Evolutionary conservation across 106 monocot species (phyloP).

Genomic region (Agapanthus africanus): DNA sequence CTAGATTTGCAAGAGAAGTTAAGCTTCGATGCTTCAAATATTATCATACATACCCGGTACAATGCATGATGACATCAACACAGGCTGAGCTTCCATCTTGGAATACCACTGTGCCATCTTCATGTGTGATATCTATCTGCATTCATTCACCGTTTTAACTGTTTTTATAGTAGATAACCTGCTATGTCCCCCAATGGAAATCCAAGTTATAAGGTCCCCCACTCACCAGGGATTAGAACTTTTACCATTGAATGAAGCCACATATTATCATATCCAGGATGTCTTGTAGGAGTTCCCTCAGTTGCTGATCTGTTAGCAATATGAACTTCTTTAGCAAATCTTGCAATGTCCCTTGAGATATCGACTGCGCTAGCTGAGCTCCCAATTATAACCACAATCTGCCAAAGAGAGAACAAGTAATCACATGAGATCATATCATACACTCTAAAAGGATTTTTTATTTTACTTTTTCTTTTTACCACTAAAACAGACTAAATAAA

Average conservation of each 20-base stretch:
- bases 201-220: background rate
- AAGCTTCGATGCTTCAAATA: background rate
- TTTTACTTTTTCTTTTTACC: no score
- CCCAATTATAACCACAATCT: slow-evolving; percentile 90
- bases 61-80: slow-evolving; percentile 88
- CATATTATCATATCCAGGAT: slow-evolving; percentile 69
- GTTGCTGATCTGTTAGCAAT: slow-evolving; percentile 51
- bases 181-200: background rate
- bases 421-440: background rate
- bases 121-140: slow-evolving; percentile 53
- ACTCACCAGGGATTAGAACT: slow-evolving; percentile 28
- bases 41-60: slow-evolving; percentile 75
- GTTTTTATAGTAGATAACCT: background rate
- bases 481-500: background rate
- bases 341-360: slow-evolving; percentile 74
- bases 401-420: background rate
- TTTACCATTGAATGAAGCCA: slow-evolving; percentile 94
- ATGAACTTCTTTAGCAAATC: slow-evolving; percentile 83
- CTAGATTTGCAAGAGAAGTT: no score
- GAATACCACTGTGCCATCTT: slow-evolving; percentile 41
- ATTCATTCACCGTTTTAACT: background rate
- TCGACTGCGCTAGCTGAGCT: slow-evolving; percentile 79
- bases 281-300: slow-evolving; percentile 22
- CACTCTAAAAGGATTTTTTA: background rate
- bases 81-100: slow-evolving; percentile 34